Evolutionary conservation across 768 basidiomycete genomes (phyloP), one percentile per base, ranked within the genome.

Genomic region (Cytidiella melzeri): DNA sequence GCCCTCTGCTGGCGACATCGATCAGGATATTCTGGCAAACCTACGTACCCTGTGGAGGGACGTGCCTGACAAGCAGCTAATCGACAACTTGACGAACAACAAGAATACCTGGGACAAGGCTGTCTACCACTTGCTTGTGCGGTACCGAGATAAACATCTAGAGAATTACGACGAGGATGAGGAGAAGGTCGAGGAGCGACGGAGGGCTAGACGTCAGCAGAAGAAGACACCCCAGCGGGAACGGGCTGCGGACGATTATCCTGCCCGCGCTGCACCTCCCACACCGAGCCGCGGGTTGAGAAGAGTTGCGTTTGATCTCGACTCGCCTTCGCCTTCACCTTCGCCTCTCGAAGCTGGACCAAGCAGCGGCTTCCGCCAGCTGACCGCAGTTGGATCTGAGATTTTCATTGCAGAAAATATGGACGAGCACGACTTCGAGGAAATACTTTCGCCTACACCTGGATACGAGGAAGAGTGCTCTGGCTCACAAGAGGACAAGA

Each of bases 21-120:
- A 99, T 64, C 73, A 77, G 1, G 92, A 94, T 57, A 90, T 98
- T 56, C 82, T 98, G 59, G 80, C 80, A 21, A 97, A 97, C 67
- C 68, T 99, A 21, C 81, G 80, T 56, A 93, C 92, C 3, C 73
- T 99, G n/a, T 99, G 93, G 93, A 82, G 86, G 49, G 88, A 80
- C 7, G 79, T 81, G 1, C 68, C 81, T 2, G 90, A 94, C 47
- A 75, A 77, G 9, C 82, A 86, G 25, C 81, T 98, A 47, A 72
- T 83, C 43, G 73, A 77, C 43, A 82, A 78, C 46, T 70, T 99
- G 58, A 73, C 68, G 61, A 82, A 75, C 58, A 59, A 69, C 45
- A 80, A 83, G 48, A 81, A 81, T 44, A 94, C 87, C 24, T 94
- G 92, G 88, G 92, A 98, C 64, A 97, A 99, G 68, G 91, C 90